phyloP scores from a whole-genome alignment of 768 basidiomycete species.

The Kwoniella botswanensis region DNA sequence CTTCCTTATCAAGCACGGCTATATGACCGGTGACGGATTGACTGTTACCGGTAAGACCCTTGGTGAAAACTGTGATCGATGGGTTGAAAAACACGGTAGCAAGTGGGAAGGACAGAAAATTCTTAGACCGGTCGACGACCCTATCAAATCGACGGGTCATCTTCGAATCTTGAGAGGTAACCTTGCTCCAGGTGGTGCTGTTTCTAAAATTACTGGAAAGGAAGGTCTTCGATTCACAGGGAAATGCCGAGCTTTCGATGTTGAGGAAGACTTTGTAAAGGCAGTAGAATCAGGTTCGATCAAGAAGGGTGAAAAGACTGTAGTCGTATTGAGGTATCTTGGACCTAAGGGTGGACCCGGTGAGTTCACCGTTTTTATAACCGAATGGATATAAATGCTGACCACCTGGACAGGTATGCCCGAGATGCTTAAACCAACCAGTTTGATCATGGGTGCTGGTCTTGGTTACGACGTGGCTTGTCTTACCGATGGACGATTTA shows the following conservation, averaged over 20 bases:
- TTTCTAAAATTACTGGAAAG: constrained; percentile 92
- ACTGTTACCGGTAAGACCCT: constrained; percentile 92
- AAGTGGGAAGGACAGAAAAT: constrained; percentile 77
- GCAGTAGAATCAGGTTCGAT: constrained; percentile 88
- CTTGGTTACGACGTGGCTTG: constrained; percentile 95
- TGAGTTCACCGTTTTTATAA: constrained; percentile 57
- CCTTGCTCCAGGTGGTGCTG: constrained; percentile 81
- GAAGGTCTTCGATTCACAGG: constrained; percentile 86
- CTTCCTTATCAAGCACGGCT: constrained; percentile 81
- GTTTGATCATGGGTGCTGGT: constrained; percentile 97
- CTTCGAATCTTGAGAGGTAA: constrained; percentile 79
- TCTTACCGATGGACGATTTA: constrained; percentile 96
- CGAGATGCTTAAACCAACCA: constrained; percentile 98
- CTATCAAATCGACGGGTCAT: constrained; percentile 86
- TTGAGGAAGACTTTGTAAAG: constrained; percentile 81
- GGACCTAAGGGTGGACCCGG: constrained; percentile 97
- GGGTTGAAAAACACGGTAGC: constrained; percentile 62
- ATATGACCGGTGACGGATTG: constrained; percentile 86
- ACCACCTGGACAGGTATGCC: constrained; percentile 74
- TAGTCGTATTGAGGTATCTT: constrained; percentile 91
- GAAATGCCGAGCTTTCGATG: constrained; percentile 89
- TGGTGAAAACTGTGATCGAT: constrained; percentile 84
- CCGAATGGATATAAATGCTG: not conserved
- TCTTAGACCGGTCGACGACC: constrained; percentile 71
- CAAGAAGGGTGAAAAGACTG: constrained; percentile 95